Conservation (phyloP, 2,329 filamentous ascomycete species). For the Penicillium sp. region DNA sequence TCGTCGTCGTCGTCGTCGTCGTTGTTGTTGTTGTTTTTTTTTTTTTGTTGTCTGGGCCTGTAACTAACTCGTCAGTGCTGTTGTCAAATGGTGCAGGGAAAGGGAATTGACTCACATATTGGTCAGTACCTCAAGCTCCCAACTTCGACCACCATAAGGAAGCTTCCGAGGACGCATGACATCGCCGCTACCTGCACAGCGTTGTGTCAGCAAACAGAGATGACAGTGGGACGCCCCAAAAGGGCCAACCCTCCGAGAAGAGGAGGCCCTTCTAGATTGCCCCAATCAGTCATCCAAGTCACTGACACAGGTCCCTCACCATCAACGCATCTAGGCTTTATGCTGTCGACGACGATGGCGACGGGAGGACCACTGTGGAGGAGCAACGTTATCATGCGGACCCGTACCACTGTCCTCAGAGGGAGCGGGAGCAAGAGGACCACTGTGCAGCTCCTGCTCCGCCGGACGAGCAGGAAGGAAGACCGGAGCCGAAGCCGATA, state of each 20-base stretch:
- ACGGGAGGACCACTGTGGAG: not conserved
- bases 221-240: not conserved
- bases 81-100: not conserved
- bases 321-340: constrained; percentile 2
- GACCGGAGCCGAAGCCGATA: constrained; percentile 4
- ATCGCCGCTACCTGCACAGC: not conserved
- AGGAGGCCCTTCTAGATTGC: not conserved
- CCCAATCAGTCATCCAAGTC: not conserved
- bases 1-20: too few relatives aligned
- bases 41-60: not conserved
- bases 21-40: not conserved
- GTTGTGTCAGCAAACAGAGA: not conserved
- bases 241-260: constrained; percentile 2
- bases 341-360: not conserved
- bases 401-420: not conserved
- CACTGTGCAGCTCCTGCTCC: constrained; percentile 2
- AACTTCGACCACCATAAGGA: not conserved
- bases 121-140: constrained; percentile 7
- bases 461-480: not conserved
- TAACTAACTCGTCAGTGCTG: not conserved
- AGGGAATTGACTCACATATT: not conserved
- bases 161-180: not conserved
- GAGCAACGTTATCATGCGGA: not conserved
- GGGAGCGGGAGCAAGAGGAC: not conserved
- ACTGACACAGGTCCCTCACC: not conserved